Conservation (phyloP, 441 rosid genomes). For the Corymbia citriodora region DNA sequence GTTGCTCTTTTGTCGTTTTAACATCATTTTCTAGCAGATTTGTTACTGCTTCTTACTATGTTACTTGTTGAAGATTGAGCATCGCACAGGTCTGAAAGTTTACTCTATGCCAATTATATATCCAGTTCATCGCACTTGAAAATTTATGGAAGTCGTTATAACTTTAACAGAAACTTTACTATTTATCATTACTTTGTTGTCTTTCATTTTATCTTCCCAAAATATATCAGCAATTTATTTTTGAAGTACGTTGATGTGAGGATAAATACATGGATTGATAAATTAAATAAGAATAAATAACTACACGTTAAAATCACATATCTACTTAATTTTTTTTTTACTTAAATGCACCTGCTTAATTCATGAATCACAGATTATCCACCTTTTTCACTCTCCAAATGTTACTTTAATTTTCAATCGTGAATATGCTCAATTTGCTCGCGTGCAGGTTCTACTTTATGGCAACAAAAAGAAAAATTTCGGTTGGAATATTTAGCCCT, state of each 20-base stretch:
- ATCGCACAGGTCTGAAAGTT: not conserved
- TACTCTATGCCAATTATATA: not conserved
- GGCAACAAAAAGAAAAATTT: not conserved
- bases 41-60: not conserved
- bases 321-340: too few species aligned
- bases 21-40: not conserved
- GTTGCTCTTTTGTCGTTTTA: not conserved
- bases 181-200: not conserved
- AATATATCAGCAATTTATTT: not conserved
- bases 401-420: too few species aligned
- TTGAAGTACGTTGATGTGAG: not conserved
- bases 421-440: fast-evolving
- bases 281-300: too few species aligned
- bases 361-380: not conserved
- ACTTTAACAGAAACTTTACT: too few species aligned
- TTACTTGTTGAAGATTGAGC: not conserved
- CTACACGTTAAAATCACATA: too few species aligned
- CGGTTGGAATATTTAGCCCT: not conserved
- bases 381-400: not conserved
- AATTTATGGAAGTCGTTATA: fast-evolving
- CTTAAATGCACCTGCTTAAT: not conserved
- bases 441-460: too few species aligned
- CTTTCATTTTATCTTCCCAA: not conserved
- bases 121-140: fast-evolving
- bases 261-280: not conserved